Evolutionary conservation across 192 early-diverging fungal genomes (phyloP).

Genomic region (Coemansia sp.): DNA sequence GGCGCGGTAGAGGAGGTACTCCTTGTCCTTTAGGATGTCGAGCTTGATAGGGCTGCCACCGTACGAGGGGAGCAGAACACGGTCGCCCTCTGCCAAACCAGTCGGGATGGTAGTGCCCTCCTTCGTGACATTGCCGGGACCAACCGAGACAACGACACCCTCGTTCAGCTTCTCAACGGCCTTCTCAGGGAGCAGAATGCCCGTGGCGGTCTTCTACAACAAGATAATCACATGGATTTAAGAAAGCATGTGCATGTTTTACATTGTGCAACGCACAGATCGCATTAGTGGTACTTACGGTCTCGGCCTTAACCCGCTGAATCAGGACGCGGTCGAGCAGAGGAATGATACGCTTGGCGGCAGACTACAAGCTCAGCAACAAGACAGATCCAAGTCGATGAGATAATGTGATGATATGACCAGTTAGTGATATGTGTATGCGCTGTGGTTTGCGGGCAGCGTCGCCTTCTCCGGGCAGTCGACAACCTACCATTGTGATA

Average conservation of each 20-base stretch:
- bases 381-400: neutral
- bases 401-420: neutral
- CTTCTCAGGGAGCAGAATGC: conserved; percentile 98
- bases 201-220: conserved; percentile 86
- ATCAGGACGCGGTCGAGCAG: conserved; percentile 98
- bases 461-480: neutral
- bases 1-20: conserved; percentile 90
- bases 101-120: conserved; percentile 80
- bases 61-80: conserved; percentile 92
- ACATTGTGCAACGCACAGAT: neutral
- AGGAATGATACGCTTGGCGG: conserved; percentile 86
- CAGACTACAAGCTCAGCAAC: conserved; percentile 19
- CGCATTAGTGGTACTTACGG: conserved; percentile 31
- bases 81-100: conserved; percentile 87
- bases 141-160: conserved; percentile 90
- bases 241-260: neutral
- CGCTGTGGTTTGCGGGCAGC: neutral
- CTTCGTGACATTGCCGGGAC: conserved; percentile 86
- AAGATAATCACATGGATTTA: neutral
- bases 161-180: conserved; percentile 98
- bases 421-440: neutral
- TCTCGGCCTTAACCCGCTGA: conserved; percentile 90
- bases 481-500: conserved; percentile 8
- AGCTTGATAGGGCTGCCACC: conserved; percentile 95
- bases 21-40: conserved; percentile 66